Percentiles rank a stretch among this genome's conserved stretches.
These are phyloP conservation scores for Colletotrichum ledebouriae DNA, from an alignment of 2,329 filamentous ascomycete species.

Conservation along the genomic window DNA sequence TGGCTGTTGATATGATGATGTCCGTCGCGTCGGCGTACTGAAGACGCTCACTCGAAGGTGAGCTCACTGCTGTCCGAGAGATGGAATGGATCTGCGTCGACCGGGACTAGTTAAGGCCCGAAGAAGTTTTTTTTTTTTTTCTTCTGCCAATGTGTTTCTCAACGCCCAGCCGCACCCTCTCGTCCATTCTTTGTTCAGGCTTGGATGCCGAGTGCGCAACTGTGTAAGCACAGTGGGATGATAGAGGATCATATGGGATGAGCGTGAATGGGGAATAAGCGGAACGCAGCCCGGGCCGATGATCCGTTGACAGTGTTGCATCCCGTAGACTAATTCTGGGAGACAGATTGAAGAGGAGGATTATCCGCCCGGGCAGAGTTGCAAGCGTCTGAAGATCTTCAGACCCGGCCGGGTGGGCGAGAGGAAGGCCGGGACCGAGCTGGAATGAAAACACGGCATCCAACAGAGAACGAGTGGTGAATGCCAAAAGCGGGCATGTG, in stretches of 20 bases:
- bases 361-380: constrained; percentile 1
- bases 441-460: constrained; percentile 4
- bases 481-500: constrained; percentile 7
- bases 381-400: constrained; percentile 14
- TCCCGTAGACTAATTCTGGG: background rate
- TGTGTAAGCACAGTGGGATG: constrained; percentile 9
- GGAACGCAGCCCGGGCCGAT: constrained; percentile 17
- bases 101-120: background rate
- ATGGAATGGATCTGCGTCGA: background rate
- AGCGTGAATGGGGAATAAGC: constrained; percentile 8
- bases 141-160: constrained; percentile 6
- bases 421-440: constrained; percentile 11
- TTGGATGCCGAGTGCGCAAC: background rate
- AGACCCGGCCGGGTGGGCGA: background rate
- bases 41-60: constrained; percentile 12
- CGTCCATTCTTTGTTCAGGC: background rate
- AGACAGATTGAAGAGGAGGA: background rate
- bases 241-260: constrained; percentile 17
- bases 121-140: background rate
- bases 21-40: constrained; percentile 9
- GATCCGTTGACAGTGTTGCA: constrained; percentile 25
- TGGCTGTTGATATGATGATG: constrained; percentile 21
- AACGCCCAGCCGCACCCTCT: constrained; percentile 5
- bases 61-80: constrained; percentile 9
- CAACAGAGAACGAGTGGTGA: background rate